Conservation (phyloP, 139 green algal genomes). For the Micractinium conductrix region DNA sequence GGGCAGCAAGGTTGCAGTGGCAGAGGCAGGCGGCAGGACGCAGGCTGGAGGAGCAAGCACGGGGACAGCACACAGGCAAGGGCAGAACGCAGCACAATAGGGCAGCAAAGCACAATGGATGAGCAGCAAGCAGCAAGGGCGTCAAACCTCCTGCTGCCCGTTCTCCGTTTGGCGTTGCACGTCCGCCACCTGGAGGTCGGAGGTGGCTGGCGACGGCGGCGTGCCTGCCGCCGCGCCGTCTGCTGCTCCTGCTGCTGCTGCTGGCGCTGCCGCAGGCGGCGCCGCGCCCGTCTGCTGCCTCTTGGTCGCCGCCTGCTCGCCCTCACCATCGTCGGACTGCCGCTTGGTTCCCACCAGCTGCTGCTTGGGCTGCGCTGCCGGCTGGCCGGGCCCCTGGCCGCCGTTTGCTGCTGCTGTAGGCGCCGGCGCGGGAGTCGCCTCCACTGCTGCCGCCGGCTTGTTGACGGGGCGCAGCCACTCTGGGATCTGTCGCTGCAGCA, state of each 20-base stretch:
- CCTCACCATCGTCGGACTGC: neutral
- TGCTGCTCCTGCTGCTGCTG: neutral
- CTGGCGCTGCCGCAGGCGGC: neutral
- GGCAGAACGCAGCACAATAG: neutral
- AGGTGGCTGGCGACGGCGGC: neutral
- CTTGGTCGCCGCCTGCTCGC: neutral
- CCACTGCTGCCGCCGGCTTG: neutral
- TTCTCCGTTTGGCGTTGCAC: constrained; percentile 11
- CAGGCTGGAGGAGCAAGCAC: no score
- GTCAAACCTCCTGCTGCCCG: no score
- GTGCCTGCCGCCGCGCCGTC: no score
- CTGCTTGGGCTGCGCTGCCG: neutral
- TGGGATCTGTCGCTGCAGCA: constrained; percentile 35
- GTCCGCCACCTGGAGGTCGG: constrained; percentile 8
- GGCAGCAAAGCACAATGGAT: neutral
- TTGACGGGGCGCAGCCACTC: constrained; percentile 15
- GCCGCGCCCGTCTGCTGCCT: constrained; percentile 2
- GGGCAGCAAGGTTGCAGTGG: no score
- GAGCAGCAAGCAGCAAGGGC: neutral
- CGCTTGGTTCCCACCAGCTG: constrained; percentile 5
- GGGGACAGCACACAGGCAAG: neutral
- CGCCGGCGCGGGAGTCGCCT: neutral
- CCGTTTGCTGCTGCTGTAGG: neutral
- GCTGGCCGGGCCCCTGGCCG: neutral
- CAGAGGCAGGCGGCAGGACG: neutral